Evolutionary conservation across 1,284 basidiomycete species (phyloP).

Genomic region (Rhodotorula sp.): DNA sequence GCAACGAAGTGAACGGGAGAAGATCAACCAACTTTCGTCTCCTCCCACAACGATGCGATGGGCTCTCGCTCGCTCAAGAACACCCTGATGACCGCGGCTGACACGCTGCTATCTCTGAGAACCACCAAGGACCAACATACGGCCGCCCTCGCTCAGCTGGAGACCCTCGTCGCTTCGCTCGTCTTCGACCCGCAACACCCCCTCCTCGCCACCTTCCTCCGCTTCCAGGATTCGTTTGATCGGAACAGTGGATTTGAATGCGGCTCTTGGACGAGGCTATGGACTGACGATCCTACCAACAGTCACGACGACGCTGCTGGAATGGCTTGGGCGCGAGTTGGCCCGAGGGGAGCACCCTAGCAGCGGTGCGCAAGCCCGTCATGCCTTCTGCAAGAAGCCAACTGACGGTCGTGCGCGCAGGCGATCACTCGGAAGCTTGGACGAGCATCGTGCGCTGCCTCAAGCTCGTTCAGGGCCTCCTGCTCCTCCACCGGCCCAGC

Average conservation of each 20-base stretch:
- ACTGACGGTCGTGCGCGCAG: slow-evolving; percentile 43
- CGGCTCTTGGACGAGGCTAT: too few species aligned
- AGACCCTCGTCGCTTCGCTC: slow-evolving; percentile 19
- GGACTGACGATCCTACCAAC: slow-evolving; percentile 1
- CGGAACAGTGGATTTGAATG: slow-evolving; percentile 62
- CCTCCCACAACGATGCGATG: background rate
- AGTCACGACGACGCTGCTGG: slow-evolving; percentile 28
- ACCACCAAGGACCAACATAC: background rate
- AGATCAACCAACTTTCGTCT: background rate
- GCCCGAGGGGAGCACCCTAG: background rate
- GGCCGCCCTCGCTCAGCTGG: slow-evolving; percentile 22
- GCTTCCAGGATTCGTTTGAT: slow-evolving; percentile 69
- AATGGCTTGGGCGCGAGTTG: slow-evolving; percentile 32
- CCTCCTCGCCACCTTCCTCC: slow-evolving; percentile 58
- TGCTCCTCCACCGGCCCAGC: slow-evolving; percentile 64
- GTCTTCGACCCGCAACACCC: slow-evolving; percentile 8
- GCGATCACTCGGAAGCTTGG: slow-evolving; percentile 55
- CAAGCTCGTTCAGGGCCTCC: slow-evolving; percentile 74
- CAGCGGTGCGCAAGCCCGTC: too few species aligned
- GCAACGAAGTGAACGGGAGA: background rate
- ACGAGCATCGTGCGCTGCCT: slow-evolving; percentile 54
- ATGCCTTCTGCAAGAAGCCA: background rate
- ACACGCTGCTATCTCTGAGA: slow-evolving; percentile 17
- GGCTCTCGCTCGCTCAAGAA: background rate
- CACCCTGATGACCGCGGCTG: slow-evolving; percentile 2